Evolutionary conservation across 208 protist species (phyloP), one percentile per base, ranked within the genome.

Genomic region (Acanthamoeba healyi): DNA sequence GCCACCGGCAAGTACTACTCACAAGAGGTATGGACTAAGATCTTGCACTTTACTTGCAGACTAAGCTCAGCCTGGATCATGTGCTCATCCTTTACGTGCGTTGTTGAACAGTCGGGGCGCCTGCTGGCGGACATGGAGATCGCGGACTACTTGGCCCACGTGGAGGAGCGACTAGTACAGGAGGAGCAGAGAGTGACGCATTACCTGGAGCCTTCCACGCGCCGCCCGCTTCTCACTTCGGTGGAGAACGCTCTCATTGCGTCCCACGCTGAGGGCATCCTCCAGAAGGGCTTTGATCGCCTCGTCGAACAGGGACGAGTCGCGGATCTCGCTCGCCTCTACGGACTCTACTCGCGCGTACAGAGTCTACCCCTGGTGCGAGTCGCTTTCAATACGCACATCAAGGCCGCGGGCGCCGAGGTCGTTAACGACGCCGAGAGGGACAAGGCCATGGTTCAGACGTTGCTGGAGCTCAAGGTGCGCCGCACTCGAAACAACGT

Each of bases 381-480:
- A 26, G 38, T 32, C 5, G 82, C 95, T 2, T 96, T 94, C 38
- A 51, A 26, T 2, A 65, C 17, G 0, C 95, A 97, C 88, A 96
- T 97, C 40, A 96, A 96, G 49, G 29, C 26, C 29, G 67, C 74
- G 49, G 95, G 96, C 93, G 17, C 26, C 6, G n/a, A 15, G 36
- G 94, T 97, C 51, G 93, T 97, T 2, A n/a, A 89, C 24, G 94
- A 97, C 82, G 19, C 92, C 26, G 90, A 88, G 34, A 96, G 96
- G 1, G 95, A 97, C 12, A 95, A 97, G 44, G 94, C 81, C 0
- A 94, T 97, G 36, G 97, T 99, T 26, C 95, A 97, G 22, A 96
- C 97, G 26, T 94, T 99, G 82, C 96, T 99, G 1, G 93, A 95
- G 2, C 95, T 99, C 70, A 98, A 98, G 94, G 95, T 95, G 26